Evolutionary conservation across 1,284 basidiomycete genomes (phyloP).

Genomic region (Rhodotorula sp.): DNA sequence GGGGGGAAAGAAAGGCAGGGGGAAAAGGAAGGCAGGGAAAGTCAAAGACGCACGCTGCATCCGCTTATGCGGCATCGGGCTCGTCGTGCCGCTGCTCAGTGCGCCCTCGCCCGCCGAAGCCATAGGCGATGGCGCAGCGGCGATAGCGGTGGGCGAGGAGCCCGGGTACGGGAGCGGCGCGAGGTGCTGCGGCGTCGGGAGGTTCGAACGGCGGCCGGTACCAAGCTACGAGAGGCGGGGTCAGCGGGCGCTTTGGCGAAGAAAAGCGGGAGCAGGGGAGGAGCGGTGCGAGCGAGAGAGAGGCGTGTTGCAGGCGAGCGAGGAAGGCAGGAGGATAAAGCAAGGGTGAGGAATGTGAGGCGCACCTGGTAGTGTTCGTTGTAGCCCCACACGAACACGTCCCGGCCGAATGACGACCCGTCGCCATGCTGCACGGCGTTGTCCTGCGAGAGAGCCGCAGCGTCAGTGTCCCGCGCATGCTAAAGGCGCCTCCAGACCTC

Average conservation of each 20-base stretch:
- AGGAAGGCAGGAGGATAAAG: no score
- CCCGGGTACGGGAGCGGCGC: slow-evolving; percentile 53
- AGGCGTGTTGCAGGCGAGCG: no score
- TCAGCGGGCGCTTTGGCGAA: background rate
- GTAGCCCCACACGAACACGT: slow-evolving; percentile 59
- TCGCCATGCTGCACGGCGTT: slow-evolving; percentile 62
- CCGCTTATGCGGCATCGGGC: slow-evolving; percentile 54
- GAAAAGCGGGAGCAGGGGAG: background rate
- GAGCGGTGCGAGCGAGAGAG: slow-evolving; percentile 15
- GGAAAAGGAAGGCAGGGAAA: no score
- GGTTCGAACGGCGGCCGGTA: slow-evolving; percentile 75
- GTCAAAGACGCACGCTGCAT: slow-evolving; percentile 51
- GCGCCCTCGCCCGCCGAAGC: background rate
- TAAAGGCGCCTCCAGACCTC: background rate
- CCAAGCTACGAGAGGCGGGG: slow-evolving; percentile 64
- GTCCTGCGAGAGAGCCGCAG: slow-evolving; percentile 15
- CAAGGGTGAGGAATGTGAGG: no score
- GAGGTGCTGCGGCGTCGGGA: slow-evolving; percentile 66
- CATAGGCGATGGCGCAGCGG: slow-evolving; percentile 8
- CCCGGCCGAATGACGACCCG: slow-evolving; percentile 55
- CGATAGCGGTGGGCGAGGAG: slow-evolving; percentile 46
- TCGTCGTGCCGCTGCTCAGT: slow-evolving; percentile 30
- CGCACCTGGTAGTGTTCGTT: slow-evolving; percentile 48
- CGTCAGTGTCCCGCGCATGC: background rate
- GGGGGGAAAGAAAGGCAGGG: no score